These are phyloP conservation scores for Blastobotrys aristatus DNA, from an alignment of 1,139 yeast genomes.

Conservation along the genomic window DNA sequence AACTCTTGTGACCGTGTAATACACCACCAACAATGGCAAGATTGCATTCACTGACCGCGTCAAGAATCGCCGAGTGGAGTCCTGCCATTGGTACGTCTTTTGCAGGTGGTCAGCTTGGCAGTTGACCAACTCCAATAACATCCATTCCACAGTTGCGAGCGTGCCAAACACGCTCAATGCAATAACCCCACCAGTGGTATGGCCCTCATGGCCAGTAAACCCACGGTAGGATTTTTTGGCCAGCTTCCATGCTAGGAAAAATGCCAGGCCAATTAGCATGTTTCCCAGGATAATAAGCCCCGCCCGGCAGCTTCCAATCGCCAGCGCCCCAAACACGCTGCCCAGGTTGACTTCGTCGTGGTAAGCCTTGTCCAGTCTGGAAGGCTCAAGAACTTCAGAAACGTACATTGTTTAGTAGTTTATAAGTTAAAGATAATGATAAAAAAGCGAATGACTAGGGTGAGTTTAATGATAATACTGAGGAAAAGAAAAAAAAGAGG, in stretches of 20 bases:
- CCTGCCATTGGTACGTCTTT: background rate
- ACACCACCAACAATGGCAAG: constrained; percentile 6
- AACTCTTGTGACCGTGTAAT: constrained; percentile 1
- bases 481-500: background rate
- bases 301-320: constrained; percentile 3
- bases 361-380: constrained; percentile 7
- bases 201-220: constrained; percentile 10
- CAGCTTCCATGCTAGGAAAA: constrained; percentile 1
- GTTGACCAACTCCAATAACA: constrained; percentile 4
- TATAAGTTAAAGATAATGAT: background rate
- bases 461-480: background rate
- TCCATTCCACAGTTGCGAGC: constrained; percentile 6
- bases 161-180: constrained; percentile 5
- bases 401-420: constrained; percentile 5
- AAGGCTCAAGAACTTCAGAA: constrained; percentile 13
- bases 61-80: constrained; percentile 7
- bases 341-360: constrained; percentile 7
- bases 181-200: constrained; percentile 11
- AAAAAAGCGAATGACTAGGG: constrained; percentile 11
- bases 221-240: constrained; percentile 10
- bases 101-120: constrained; percentile 7
- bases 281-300: constrained; percentile 10
- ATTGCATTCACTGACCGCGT: constrained; percentile 10
- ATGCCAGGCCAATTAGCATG: constrained; percentile 1
- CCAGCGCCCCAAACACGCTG: constrained; percentile 9